Percentiles rank a stretch among this genome's conserved stretches.
phyloP scores from a whole-genome alignment of 2,329 filamentous ascomycete species.

The Lecanicillium sp. region DNA sequence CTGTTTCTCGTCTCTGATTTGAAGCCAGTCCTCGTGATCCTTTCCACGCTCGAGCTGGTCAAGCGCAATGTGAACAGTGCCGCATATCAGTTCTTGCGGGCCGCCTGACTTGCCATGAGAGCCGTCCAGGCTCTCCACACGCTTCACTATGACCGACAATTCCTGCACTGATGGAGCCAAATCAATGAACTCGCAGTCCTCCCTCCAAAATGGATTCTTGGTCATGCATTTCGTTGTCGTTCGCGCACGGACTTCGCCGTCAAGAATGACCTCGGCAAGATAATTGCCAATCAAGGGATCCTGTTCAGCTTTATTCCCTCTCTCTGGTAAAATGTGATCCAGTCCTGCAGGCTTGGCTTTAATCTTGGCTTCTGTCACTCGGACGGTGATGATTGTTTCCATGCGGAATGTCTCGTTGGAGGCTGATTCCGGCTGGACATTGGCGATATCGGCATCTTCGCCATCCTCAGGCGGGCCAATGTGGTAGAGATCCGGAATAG shows the following conservation, averaged over 20 bases:
- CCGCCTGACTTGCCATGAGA: conserved; percentile 28
- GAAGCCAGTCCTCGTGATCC: conserved; percentile 83
- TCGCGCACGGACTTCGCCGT: conserved; percentile 70
- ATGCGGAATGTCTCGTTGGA: conserved; percentile 49
- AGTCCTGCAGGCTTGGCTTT: conserved; percentile 26
- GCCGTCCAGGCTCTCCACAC: conserved; percentile 33
- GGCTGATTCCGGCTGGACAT: conserved; percentile 28
- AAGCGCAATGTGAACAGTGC: conserved; percentile 74
- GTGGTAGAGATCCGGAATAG: conserved; percentile 83
- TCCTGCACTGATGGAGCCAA: conserved; percentile 62
- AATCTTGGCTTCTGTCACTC: conserved; percentile 56
- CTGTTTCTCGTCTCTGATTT: conserved; percentile 67
- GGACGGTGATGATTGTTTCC: conserved; percentile 51
- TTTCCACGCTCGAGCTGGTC: conserved; percentile 70
- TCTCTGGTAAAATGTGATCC: conserved; percentile 16
- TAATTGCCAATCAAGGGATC: conserved; percentile 59
- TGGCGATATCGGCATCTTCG: conserved; percentile 32
- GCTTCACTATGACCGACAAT: conserved; percentile 65
- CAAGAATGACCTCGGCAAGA: conserved; percentile 70
- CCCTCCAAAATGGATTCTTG: conserved; percentile 73
- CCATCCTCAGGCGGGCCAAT: conserved; percentile 37
- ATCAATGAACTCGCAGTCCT: conserved; percentile 71
- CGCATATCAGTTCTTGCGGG: conserved; percentile 48
- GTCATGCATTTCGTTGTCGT: conserved; percentile 66
- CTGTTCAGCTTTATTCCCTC: conserved; percentile 14